Conservation (phyloP, 202 grass and related monocot genomes). For the Setaria viridis region DNA sequence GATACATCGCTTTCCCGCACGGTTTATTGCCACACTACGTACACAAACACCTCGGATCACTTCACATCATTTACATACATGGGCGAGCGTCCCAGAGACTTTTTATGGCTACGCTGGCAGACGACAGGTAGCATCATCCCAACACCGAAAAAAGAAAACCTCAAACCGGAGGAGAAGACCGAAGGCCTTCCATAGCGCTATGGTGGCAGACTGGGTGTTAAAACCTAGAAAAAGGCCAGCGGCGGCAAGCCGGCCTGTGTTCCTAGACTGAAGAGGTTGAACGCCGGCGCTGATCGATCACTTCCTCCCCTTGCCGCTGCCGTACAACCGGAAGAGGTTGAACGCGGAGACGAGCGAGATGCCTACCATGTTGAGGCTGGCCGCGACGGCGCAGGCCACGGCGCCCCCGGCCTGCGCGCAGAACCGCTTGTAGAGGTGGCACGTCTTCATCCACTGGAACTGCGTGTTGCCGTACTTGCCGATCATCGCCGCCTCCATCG, state of each 20-base stretch:
- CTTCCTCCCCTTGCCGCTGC: conserved; percentile 54
- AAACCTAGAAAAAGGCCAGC: conserved; percentile 33
- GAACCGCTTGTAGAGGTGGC: conserved; percentile 80
- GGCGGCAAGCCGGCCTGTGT: background rate
- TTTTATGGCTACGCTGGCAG: conserved; percentile 35
- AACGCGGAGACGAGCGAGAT: conserved; percentile 78
- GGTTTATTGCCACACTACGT: conserved; percentile 52
- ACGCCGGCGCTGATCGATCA: background rate
- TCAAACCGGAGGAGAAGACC: conserved; percentile 6
- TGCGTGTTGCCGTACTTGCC: conserved; percentile 65
- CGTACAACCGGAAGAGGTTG: conserved; percentile 92
- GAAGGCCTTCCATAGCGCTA: conserved; percentile 8
- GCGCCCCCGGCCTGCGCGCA: conserved; percentile 67
- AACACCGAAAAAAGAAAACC: conserved; percentile 34
- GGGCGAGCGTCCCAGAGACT: conserved; percentile 39
- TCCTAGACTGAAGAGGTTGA: conserved; percentile 11
- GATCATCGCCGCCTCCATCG: conserved; percentile 66
- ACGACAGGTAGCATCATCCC: conserved; percentile 15
- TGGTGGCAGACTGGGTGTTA: conserved; percentile 35
- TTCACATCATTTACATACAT: conserved; percentile 64
- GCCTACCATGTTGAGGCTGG: conserved; percentile 51
- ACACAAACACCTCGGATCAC: conserved; percentile 47
- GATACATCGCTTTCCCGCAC: conserved; percentile 39
- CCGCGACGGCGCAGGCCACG: conserved; percentile 57
- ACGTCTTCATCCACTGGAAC: conserved; percentile 98